A percentile compares a stretch with the other conserved stretches of the same genome.
These are phyloP conservation scores for Haplosporangium sp. DNA, from an alignment of 371 early-diverging fungal genomes.

Conservation along the genomic window DNA sequence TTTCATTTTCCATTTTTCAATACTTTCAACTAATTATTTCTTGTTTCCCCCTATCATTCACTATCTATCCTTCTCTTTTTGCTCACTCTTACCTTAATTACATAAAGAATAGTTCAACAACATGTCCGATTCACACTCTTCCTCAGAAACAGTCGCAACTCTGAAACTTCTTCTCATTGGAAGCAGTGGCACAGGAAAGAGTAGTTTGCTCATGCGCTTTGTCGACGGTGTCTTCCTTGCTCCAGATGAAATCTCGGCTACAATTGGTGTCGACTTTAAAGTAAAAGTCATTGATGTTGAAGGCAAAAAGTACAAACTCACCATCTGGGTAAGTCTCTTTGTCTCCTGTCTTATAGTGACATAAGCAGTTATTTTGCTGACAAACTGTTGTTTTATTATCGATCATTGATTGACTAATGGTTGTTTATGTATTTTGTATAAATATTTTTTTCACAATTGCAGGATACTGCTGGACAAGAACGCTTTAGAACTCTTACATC, in stretches of 20 bases:
- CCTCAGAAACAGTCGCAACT: conserved; percentile 68
- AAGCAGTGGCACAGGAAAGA: conserved; percentile 99
- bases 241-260: conserved; percentile 93
- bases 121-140: conserved; percentile 35
- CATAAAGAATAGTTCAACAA: neutral
- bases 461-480: conserved; percentile 99
- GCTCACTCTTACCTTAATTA: neutral
- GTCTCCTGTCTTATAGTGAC: neutral
- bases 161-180: conserved; percentile 99
- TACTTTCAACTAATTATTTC: neutral
- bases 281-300: conserved; percentile 96
- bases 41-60: neutral
- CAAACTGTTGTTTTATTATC: neutral
- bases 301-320: conserved; percentile 94
- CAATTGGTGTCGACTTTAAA: conserved; percentile 99
- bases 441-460: conserved; percentile 17
- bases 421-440: neutral
- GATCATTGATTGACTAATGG: neutral
- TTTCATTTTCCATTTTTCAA: neutral
- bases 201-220: conserved; percentile 95
- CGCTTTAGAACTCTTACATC: conserved; percentile 99
- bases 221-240: conserved; percentile 97
- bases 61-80: neutral
- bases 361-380: neutral
- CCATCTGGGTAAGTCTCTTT: conserved; percentile 86